phyloP scores from a whole-genome alignment of 108 stramenopile species.

The Discostella pseudostelligera region DNA sequence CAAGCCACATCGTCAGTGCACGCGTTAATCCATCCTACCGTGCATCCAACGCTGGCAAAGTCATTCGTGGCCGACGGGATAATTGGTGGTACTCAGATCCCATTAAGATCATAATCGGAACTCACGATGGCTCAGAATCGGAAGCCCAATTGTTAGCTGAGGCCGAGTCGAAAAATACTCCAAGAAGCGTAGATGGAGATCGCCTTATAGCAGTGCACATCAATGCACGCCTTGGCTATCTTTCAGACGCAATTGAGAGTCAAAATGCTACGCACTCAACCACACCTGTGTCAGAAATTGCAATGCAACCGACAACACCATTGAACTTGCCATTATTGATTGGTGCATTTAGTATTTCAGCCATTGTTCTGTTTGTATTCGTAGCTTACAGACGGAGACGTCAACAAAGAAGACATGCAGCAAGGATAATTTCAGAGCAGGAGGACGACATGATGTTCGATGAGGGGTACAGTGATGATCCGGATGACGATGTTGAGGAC shows the following conservation, averaged over 20 bases:
- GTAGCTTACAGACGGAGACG: too few relatives aligned
- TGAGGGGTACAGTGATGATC: not conserved
- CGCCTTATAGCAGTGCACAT: constrained; percentile 30
- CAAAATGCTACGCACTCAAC: not conserved
- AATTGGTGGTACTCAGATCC: constrained; percentile 49
- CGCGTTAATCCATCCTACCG: constrained; percentile 57
- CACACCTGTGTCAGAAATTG: too few relatives aligned
- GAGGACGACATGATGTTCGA: not conserved
- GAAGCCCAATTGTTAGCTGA: constrained; percentile 12
- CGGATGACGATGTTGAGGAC: not conserved
- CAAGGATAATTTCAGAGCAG: not conserved
- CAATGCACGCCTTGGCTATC: constrained; percentile 28
- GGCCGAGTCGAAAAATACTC: constrained; percentile 17
- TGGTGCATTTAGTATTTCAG: too few relatives aligned
- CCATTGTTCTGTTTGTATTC: too few relatives aligned
- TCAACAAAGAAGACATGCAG: not conserved
- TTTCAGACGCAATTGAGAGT: not conserved
- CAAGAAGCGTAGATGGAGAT: constrained; percentile 15
- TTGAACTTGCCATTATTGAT: too few relatives aligned
- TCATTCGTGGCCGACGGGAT: constrained; percentile 33
- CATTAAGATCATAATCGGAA: constrained; percentile 31
- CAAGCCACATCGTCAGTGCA: constrained; percentile 74
- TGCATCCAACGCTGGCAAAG: constrained; percentile 42
- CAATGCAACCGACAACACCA: too few relatives aligned
- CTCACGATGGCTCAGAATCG: not conserved